phyloP scores from a whole-genome alignment of 495 filamentous ascomycete genomes.

The Hyaloscypha variabilis region DNA sequence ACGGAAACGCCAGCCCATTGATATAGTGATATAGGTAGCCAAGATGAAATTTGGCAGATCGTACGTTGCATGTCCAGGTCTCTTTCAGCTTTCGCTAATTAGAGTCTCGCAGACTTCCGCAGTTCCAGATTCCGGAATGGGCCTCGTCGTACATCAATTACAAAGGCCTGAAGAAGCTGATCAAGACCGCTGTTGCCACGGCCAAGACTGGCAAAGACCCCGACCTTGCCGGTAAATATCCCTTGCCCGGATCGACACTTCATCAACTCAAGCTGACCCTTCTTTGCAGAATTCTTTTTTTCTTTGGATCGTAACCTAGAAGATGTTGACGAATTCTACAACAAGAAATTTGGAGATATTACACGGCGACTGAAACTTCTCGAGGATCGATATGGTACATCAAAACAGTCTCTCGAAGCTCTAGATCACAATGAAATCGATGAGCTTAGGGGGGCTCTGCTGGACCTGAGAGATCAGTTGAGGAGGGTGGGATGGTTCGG shows the following conservation, averaged over 20 bases:
- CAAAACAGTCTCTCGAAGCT: constrained; percentile 47
- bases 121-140: constrained; percentile 98
- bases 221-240: constrained; percentile 67
- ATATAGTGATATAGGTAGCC: not conserved
- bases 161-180: constrained; percentile 91
- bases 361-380: constrained; percentile 81
- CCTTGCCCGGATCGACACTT: not conserved
- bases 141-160: constrained; percentile 92
- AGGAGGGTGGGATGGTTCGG: constrained; percentile 97
- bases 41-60: constrained; percentile 75
- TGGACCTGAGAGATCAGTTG: constrained; percentile 84
- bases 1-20: not conserved
- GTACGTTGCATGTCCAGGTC: constrained; percentile 11
- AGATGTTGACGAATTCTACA: constrained; percentile 93
- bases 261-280: not conserved
- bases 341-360: constrained; percentile 86
- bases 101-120: constrained; percentile 60
- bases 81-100: not conserved
- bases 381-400: constrained; percentile 76
- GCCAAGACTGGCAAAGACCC: constrained; percentile 68
- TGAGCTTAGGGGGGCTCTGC: constrained; percentile 84
- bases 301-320: constrained; percentile 94
- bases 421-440: constrained; percentile 77
- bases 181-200: constrained; percentile 68
- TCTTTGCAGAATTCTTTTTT: constrained; percentile 80